These are phyloP conservation scores for Fusarium sp. DNA, from an alignment of 2,329 filamentous ascomycete species.

Conservation along the genomic window DNA sequence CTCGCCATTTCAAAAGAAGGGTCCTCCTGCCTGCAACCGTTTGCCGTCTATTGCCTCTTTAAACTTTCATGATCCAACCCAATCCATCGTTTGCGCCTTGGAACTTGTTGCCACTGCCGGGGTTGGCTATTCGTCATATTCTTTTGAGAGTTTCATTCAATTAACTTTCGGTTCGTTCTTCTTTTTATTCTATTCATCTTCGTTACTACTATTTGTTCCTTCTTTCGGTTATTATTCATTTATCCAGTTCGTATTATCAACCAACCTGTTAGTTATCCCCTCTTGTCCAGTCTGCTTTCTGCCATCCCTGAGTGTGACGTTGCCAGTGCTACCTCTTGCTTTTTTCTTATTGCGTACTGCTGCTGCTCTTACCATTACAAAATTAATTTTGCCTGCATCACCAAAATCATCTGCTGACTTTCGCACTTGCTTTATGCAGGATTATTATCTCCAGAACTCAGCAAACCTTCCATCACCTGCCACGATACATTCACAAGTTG, in stretches of 20 bases:
- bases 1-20: constrained; percentile 29
- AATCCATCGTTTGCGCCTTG: constrained; percentile 33
- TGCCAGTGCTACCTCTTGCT: constrained; percentile 11
- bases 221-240: background rate
- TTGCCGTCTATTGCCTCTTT: constrained; percentile 27
- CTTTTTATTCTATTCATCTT: constrained; percentile 10
- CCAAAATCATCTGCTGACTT: constrained; percentile 15
- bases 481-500: constrained; percentile 14
- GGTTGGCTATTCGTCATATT: constrained; percentile 32
- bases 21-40: constrained; percentile 36
- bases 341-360: constrained; percentile 12
- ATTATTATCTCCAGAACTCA: constrained; percentile 14
- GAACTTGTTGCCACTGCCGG: constrained; percentile 35
- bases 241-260: constrained; percentile 3
- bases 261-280: constrained; percentile 16
- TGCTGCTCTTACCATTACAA: constrained; percentile 15
- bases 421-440: constrained; percentile 12
- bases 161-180: constrained; percentile 13
- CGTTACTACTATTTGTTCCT: constrained; percentile 3
- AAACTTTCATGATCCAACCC: constrained; percentile 19
- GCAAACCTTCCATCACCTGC: constrained; percentile 1
- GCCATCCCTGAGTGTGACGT: constrained; percentile 28
- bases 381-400: constrained; percentile 12
- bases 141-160: constrained; percentile 14
- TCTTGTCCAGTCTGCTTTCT: constrained; percentile 6